Base-by-base conservation (phyloP, 73 alveolate species). In the Strombidium stylifer region DNA sequence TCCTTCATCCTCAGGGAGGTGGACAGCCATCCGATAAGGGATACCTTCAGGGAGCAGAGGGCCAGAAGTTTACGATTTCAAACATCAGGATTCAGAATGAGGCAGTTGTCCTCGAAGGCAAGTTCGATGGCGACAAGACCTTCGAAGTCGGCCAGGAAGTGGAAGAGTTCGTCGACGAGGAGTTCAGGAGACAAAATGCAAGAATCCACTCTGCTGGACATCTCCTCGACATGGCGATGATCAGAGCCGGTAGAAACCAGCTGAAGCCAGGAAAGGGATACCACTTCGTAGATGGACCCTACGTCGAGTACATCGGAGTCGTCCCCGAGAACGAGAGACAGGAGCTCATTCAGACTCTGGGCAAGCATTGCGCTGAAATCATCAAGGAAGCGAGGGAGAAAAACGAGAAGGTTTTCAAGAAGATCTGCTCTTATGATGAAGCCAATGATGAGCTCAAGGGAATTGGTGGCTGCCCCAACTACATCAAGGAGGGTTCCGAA, bases 1-100 rank as follows among this genome's bases (percentile, higher is more conserved):
- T 92, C 30, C 89, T 92, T 73, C 98, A 92, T 66, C 98, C 98
- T 32, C 84, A 92, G 76, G 98, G 98, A 24, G 98, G 98, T 11
- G 98, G 98, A 19, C 72, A 92, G 66, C 98, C 98, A 28, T 53
- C 83, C 20, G 98, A 92, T 73, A 88, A 57, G 24, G 98, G 98
- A 12, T 39, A n/a, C 16, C 80, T 92, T 10, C 21, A 53, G 24
- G 14, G 75, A 6, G 81, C 48, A 21, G 94, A 74, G 12, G 75
- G 68, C 16, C 48, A 67, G 37, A 31, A 24, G 7, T 82, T 74
- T 76, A 27, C 49, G 27, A 84, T 74, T 1, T 54, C 47, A 32
- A 40, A 58, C 60, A 54, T 71, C n/a, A 49, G 55, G 1, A 61
- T 39, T 18, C 52, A 69, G 69, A 84, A 47, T 49, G 83, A 61